A percentile compares a stretch with the other conserved stretches of the same genome.
phyloP scores from a whole-genome alignment of 192 early-diverging fungal species.

The Backusella mclennaniae region DNA sequence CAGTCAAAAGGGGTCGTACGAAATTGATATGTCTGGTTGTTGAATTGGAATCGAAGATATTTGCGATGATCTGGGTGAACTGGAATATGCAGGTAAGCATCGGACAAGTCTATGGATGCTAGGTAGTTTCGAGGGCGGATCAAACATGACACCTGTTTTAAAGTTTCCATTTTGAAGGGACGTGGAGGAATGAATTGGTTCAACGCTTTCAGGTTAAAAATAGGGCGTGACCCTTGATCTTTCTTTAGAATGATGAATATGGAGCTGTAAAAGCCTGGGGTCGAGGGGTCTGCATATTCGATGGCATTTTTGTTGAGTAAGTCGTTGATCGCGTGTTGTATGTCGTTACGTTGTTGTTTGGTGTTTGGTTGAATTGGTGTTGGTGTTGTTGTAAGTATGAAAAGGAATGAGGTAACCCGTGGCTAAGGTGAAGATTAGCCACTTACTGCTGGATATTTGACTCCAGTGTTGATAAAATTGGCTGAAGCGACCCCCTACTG shows the following conservation, averaged over 20 bases:
- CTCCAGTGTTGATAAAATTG: too few relatives aligned
- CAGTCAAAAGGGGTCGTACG: not conserved
- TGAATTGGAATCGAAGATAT: slow-evolving; percentile 33
- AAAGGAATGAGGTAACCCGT: too few relatives aligned
- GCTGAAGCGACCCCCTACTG: too few relatives aligned
- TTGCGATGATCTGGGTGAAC: slow-evolving; percentile 14
- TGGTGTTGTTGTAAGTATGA: too few relatives aligned
- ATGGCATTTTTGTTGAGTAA: not conserved
- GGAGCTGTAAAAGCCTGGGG: slow-evolving; percentile 15
- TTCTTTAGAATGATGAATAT: slow-evolving; percentile 31
- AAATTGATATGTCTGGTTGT: slow-evolving; percentile 27
- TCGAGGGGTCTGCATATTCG: not conserved
- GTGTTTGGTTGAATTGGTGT: not conserved
- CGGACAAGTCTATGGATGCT: slow-evolving; percentile 34
- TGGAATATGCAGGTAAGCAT: slow-evolving; percentile 37
- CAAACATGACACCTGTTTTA: not conserved
- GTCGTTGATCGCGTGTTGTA: not conserved
- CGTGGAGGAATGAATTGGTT: not conserved
- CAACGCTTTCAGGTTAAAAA: slow-evolving; percentile 22
- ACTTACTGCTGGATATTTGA: too few relatives aligned
- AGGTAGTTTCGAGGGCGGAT: slow-evolving; percentile 16
- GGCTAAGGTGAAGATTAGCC: too few relatives aligned
- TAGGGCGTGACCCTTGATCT: slow-evolving; percentile 17
- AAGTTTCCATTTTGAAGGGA: slow-evolving; percentile 32
- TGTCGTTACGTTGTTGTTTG: too few relatives aligned